phyloP scores from a whole-genome alignment of 345 rosid species.

The Camelina sativa region DNA sequence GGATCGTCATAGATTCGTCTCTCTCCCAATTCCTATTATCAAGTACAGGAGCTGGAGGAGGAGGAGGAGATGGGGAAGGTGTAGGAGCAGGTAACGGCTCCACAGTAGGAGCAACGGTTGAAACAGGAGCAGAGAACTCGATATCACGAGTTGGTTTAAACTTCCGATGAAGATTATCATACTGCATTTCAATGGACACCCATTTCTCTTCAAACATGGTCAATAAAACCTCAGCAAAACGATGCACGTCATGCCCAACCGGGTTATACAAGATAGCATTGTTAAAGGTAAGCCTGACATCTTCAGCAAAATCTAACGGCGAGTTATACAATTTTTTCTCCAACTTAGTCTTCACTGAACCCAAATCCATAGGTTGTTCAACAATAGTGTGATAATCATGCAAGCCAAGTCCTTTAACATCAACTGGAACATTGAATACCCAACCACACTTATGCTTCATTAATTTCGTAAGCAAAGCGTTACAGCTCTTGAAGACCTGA shows the following conservation, averaged over 20 bases:
- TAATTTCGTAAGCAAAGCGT: slow-evolving; percentile 61
- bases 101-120: slow-evolving; percentile 28
- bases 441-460: slow-evolving; percentile 88
- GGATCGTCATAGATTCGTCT: slow-evolving; percentile 51
- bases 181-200: slow-evolving; percentile 54
- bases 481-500: slow-evolving; percentile 61
- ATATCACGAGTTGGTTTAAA: slow-evolving; percentile 37
- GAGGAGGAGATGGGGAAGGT: slow-evolving; percentile 32
- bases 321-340: slow-evolving; percentile 64
- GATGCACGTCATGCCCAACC: slow-evolving; percentile 75
- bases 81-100: slow-evolving; percentile 41
- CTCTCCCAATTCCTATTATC: slow-evolving; percentile 47
- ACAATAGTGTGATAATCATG: slow-evolving; percentile 76
- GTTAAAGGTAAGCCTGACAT: slow-evolving; percentile 80
- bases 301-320: slow-evolving; percentile 72
- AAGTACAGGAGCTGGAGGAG: slow-evolving; percentile 4
- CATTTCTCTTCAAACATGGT: slow-evolving; percentile 73
- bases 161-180: slow-evolving; percentile 38
- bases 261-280: slow-evolving; percentile 88
- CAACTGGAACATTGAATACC: slow-evolving; percentile 85
- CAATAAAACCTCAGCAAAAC: slow-evolving; percentile 63
- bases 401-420: slow-evolving; percentile 71
- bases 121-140: slow-evolving; percentile 24
- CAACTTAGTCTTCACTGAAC: slow-evolving; percentile 71
- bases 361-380: slow-evolving; percentile 93